Conservation (phyloP, 108 stramenopile species). For the Skeletonema tropicum region DNA sequence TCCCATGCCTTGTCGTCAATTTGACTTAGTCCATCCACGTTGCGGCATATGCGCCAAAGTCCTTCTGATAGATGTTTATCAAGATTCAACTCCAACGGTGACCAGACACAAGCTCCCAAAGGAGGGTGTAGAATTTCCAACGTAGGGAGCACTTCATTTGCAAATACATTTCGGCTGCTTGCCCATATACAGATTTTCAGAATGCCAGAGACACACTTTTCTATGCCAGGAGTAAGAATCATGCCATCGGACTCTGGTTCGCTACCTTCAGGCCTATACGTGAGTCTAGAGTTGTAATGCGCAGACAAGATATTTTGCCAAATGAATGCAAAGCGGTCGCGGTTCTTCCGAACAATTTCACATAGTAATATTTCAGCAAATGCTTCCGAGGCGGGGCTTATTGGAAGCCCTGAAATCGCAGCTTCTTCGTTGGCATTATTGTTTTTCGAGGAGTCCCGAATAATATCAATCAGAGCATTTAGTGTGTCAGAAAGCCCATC, state of each 20-base stretch:
- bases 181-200: conserved; percentile 65
- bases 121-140: conserved; percentile 56
- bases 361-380: conserved; percentile 85
- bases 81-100: conserved; percentile 51
- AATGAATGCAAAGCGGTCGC: conserved; percentile 67
- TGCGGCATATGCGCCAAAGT: conserved; percentile 74
- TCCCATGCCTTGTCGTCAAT: conserved; percentile 72
- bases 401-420: conserved; percentile 25
- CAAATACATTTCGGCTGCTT: conserved; percentile 57
- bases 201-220: conserved; percentile 82
- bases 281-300: conserved; percentile 66
- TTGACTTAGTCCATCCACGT: conserved; percentile 63
- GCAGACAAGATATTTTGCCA: conserved; percentile 66
- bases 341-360: conserved; percentile 83
- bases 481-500: conserved; percentile 55
- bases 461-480: conserved; percentile 64
- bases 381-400: conserved; percentile 87
- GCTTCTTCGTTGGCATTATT: conserved; percentile 17
- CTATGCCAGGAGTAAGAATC: conserved; percentile 66
- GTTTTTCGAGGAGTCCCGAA: conserved; percentile 42
- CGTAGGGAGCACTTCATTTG: conserved; percentile 68
- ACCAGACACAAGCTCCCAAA: conserved; percentile 34
- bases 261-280: conserved; percentile 24
- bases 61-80: conserved; percentile 82
- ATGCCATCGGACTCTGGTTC: conserved; percentile 31